Evolutionary conservation across 148 eudicot species (phyloP).

Genomic region (Simmondsia chinensis): DNA sequence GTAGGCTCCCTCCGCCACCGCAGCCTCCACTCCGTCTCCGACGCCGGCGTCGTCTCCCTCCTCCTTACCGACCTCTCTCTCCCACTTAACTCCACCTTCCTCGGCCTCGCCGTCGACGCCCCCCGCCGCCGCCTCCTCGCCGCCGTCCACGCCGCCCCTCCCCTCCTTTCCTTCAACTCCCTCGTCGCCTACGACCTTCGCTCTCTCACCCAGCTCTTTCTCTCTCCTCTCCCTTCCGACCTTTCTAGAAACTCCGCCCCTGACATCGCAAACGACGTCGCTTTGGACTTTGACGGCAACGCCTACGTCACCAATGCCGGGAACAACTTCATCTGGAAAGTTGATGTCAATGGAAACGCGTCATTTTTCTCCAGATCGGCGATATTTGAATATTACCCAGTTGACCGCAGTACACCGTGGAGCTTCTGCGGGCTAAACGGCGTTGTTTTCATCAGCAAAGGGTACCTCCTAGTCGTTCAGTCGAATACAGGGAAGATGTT

Average conservation of each 20-base stretch:
- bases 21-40: constrained; percentile 53
- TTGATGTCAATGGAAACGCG: constrained; percentile 33
- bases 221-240: constrained; percentile 36
- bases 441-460: constrained; percentile 41
- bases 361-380: constrained; percentile 48
- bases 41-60: constrained; percentile 58
- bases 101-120: constrained; percentile 55
- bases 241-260: no score
- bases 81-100: constrained; percentile 39
- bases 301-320: constrained; percentile 79
- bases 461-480: constrained; percentile 60
- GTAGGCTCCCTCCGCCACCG: constrained; percentile 43
- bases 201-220: constrained; percentile 35
- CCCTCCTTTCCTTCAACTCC: constrained; percentile 26
- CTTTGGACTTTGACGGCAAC: constrained; percentile 60
- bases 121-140: constrained; percentile 51
- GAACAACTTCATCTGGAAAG: constrained; percentile 58
- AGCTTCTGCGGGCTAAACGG: constrained; percentile 63
- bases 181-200: constrained; percentile 61
- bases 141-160: constrained; percentile 24
- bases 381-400: constrained; percentile 24
- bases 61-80: constrained; percentile 25
- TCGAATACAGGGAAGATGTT: constrained; percentile 71
- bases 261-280: constrained; percentile 55
- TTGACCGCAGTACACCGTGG: constrained; percentile 24